Percentiles rank a stretch among this genome's conserved stretches.
Evolutionary conservation across 2,329 filamentous ascomycete species (phyloP).

Genomic region (Colletotrichum lindemuthianum): DNA sequence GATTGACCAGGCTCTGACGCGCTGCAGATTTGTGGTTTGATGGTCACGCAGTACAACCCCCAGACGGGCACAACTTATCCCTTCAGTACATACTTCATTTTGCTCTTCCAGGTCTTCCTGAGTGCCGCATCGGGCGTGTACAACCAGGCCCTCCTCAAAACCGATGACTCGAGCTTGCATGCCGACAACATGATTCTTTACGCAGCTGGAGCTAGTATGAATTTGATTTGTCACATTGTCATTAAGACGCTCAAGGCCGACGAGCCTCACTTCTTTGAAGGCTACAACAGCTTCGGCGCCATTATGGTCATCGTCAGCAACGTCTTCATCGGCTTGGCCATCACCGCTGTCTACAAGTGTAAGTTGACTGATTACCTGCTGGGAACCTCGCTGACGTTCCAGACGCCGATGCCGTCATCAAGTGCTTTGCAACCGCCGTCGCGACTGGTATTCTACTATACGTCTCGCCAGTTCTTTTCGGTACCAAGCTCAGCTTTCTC

Average conservation of each 20-base stretch:
- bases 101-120: conserved; percentile 45
- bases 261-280: conserved; percentile 42
- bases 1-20: not conserved
- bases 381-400: conserved; percentile 12
- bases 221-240: conserved; percentile 43
- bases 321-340: conserved; percentile 47
- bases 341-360: conserved; percentile 49
- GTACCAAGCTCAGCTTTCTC: conserved; percentile 42
- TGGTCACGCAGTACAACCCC: conserved; percentile 45
- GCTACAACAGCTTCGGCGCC: conserved; percentile 41
- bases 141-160: conserved; percentile 47
- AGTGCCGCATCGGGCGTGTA: conserved; percentile 46
- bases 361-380: conserved; percentile 16
- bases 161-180: conserved; percentile 44
- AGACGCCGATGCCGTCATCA: conserved; percentile 48
- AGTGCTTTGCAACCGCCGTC: conserved; percentile 46
- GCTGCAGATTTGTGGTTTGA: conserved; percentile 42
- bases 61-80: conserved; percentile 43
- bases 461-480: conserved; percentile 44
- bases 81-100: conserved; percentile 43
- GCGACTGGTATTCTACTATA: conserved; percentile 46
- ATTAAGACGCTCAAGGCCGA: conserved; percentile 39
- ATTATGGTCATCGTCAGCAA: conserved; percentile 46
- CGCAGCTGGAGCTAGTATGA: conserved; percentile 42
- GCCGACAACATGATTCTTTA: conserved; percentile 47